A percentile compares a stretch with the other conserved stretches of the same genome.
Evolutionary conservation across 352 stramenopile species (phyloP).

Genomic region (Pythium aphanidermatum): DNA sequence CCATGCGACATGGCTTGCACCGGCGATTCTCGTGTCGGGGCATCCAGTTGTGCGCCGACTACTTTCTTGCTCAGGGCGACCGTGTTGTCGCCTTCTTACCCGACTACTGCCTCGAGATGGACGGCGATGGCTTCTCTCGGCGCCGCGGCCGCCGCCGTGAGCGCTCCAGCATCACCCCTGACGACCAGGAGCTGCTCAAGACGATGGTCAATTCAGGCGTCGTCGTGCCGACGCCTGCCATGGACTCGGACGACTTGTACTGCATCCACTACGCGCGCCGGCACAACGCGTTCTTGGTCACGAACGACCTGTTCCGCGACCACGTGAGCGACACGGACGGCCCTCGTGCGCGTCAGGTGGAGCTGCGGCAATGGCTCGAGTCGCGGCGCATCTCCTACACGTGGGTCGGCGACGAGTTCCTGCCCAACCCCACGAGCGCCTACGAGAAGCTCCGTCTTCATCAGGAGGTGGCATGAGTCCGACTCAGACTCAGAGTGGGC

Average conservation of each 20-base stretch:
- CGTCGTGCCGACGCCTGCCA: conserved; percentile 70
- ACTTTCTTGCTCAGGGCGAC: conserved; percentile 62
- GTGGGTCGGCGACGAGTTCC: conserved; percentile 82
- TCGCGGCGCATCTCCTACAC: conserved; percentile 83
- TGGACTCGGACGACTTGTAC: conserved; percentile 89
- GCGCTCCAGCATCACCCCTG: conserved; percentile 48
- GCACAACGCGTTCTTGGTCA: conserved; percentile 74
- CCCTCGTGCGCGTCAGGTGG: conserved; percentile 45
- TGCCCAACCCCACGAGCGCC: conserved; percentile 84
- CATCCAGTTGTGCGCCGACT: conserved; percentile 65
- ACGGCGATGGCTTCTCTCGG: conserved; percentile 34
- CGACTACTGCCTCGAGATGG: conserved; percentile 65
- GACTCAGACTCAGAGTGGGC: too few species aligned
- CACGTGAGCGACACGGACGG: conserved; percentile 67
- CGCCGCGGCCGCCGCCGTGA: conserved; percentile 12
- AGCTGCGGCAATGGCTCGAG: conserved; percentile 59
- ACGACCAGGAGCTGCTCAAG: conserved; percentile 66
- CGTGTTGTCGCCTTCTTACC: conserved; percentile 81
- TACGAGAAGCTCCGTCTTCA: conserved; percentile 25
- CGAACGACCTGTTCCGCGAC: conserved; percentile 87
- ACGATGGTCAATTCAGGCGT: conserved; percentile 62
- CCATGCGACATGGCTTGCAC: conserved; percentile 72
- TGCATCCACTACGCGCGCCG: conserved; percentile 84
- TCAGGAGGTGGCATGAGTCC: too few species aligned
- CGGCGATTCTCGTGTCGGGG: conserved; percentile 71